These are phyloP conservation scores for Penicillium sp. DNA, from an alignment of 2,329 filamentous ascomycete species.

Conservation along the genomic window DNA sequence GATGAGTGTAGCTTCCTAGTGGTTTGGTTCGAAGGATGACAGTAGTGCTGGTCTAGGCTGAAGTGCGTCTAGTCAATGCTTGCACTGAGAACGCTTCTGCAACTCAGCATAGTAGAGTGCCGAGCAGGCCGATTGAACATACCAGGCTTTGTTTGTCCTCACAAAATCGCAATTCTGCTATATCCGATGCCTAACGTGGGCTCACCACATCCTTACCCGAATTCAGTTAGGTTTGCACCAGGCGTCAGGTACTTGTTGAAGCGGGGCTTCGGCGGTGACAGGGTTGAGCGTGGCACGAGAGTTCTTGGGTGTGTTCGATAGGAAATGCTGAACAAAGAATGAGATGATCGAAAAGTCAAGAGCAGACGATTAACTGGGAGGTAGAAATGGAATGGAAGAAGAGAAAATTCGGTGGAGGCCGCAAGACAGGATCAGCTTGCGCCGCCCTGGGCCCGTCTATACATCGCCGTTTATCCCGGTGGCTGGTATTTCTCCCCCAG, in stretches of 20 bases:
- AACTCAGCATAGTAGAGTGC: neutral
- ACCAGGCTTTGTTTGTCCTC: slow-evolving; percentile 3
- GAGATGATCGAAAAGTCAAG: neutral
- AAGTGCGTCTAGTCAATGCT: slow-evolving; percentile 14
- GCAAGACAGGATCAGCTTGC: slow-evolving; percentile 6
- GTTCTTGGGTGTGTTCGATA: neutral
- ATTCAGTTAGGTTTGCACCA: slow-evolving; percentile 7
- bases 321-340: slow-evolving; percentile 6
- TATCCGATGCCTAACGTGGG: slow-evolving; percentile 19
- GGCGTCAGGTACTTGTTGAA: slow-evolving; percentile 2
- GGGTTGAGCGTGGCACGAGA: slow-evolving; percentile 6
- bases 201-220: slow-evolving; percentile 19
- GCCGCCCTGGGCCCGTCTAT: slow-evolving; percentile 13
- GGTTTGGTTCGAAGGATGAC: slow-evolving; percentile 4
- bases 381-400: slow-evolving; percentile 1
- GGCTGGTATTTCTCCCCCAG: slow-evolving; percentile 30
- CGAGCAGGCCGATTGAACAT: slow-evolving; percentile 2
- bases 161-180: slow-evolving; percentile 6
- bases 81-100: slow-evolving; percentile 7
- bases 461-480: slow-evolving; percentile 26
- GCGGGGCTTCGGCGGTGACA: slow-evolving; percentile 7
- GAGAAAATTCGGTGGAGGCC: neutral
- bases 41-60: slow-evolving; percentile 10
- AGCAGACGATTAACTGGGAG: neutral
- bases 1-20: neutral